Base-by-base conservation (phyloP, 2,329 filamentous ascomycete genomes). In the Arthrobotrys entomopaga region DNA sequence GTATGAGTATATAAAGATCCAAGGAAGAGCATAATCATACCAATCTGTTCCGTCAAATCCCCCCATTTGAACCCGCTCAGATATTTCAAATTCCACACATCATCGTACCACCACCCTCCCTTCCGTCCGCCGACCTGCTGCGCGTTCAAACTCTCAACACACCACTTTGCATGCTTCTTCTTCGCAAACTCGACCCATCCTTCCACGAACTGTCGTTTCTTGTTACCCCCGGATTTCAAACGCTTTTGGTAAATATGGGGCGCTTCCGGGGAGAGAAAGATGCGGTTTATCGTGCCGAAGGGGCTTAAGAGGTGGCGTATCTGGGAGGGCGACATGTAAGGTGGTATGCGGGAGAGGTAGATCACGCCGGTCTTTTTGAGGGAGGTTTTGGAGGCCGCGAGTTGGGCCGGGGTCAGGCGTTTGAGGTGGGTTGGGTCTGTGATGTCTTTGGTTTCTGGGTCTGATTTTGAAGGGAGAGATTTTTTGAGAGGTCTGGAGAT, bases 311-410 rank as follows among this genome's bases (percentile, higher is more conserved):
- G 87, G 16, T 89, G 88, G 77, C 90, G 88, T 46, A 95, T 84
- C 79, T 93, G 93, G 59, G 85, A 84, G 5, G 91, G 91, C 79
- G 93, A 93, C 91, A 96, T 95, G 82, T 93, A 96, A 0, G 92
- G 92, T 2, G 92, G 92, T 76, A 95, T 87, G 71, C 92, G 88
- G 3, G 91, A 94, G 75, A 96, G 85, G 82, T 95, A 96, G 73
- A 95, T 85, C 11, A 96, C 90, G 76, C 92, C 92, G 0, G 91
- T 92, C 80, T 89, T 90, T 78, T 87, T 88, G 72, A 90, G 85
- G 20, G 88, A 88, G 40, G 86, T 86, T 76, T 88, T 87, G 10
- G 88, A 86, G 3, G 85, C 84, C 43, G 90, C 86, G 56, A 91
- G 86, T 79, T 91, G 90, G 82, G 90, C 89, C 80, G 89, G 88